Percentiles rank a stretch among this genome's conserved stretches.
phyloP scores from a whole-genome alignment of 164 flowering plant species.

The Hamamelis virginiana region DNA sequence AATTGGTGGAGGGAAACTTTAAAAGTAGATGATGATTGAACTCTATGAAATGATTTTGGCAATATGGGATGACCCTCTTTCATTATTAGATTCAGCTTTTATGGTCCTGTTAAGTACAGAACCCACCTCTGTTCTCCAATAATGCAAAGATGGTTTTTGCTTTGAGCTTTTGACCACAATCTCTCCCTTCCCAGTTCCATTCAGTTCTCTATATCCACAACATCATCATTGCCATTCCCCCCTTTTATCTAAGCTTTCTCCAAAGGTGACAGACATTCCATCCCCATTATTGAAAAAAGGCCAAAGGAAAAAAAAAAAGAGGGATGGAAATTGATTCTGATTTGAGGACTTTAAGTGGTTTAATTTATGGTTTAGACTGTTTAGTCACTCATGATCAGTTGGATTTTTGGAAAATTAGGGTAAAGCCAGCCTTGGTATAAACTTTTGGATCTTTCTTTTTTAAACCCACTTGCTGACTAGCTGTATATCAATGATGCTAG shows the following conservation, averaged over 20 bases:
- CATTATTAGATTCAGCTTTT: constrained; percentile 21
- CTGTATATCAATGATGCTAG: constrained; percentile 12
- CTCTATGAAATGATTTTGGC: constrained; percentile 25
- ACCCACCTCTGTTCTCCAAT: constrained; percentile 19
- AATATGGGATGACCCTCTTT: constrained; percentile 19
- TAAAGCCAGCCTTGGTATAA: constrained; percentile 5
- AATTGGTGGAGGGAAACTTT: constrained; percentile 5
- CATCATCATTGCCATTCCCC: constrained; percentile 23
- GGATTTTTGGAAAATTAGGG: not conserved
- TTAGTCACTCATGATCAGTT: constrained; percentile 1
- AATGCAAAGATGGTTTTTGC: constrained; percentile 18
- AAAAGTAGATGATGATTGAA: constrained; percentile 19
- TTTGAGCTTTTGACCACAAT: constrained; percentile 28
- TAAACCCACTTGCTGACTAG: not conserved
- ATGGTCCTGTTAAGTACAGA: constrained; percentile 24
- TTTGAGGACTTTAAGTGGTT: not conserved
- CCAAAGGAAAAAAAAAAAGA: not conserved
- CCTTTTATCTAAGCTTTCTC: constrained; percentile 22
- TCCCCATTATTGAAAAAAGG: constrained; percentile 3
- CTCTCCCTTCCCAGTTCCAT: constrained; percentile 9
- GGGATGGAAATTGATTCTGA: constrained; percentile 6
- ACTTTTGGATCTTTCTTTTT: constrained; percentile 3
- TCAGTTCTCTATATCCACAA: constrained; percentile 12
- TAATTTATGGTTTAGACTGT: constrained; percentile 2
- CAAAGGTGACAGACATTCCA: constrained; percentile 27